Conservation (phyloP, 1,139 yeast species). For the Debaryomyces sp. region DNA sequence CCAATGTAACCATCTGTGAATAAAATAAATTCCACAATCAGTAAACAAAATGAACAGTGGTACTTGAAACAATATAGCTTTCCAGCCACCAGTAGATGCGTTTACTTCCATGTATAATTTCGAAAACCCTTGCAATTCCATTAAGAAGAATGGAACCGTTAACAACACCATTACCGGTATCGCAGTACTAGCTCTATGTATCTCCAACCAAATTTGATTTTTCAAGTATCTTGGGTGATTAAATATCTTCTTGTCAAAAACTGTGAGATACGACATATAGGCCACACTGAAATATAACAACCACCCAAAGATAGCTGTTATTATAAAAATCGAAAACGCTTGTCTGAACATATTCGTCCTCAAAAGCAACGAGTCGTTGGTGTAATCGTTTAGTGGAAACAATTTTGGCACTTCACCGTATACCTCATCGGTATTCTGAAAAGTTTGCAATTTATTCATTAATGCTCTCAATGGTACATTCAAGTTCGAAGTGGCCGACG, state of each 20-base stretch:
- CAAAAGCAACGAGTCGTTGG: conserved; percentile 63
- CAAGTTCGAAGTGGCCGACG: not conserved
- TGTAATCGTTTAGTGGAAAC: conserved; percentile 50
- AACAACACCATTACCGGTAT: conserved; percentile 87
- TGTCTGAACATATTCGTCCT: conserved; percentile 79
- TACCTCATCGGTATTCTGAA: conserved; percentile 38
- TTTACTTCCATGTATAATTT: conserved; percentile 67
- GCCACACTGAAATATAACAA: conserved; percentile 77
- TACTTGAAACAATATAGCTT: conserved; percentile 63
- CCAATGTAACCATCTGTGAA: conserved; percentile 93
- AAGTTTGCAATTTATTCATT: conserved; percentile 22
- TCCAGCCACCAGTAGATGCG: conserved; percentile 70
- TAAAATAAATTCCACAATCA: conserved; percentile 87
- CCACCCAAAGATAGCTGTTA: conserved; percentile 86
- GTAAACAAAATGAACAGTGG: conserved; percentile 87
- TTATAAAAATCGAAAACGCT: conserved; percentile 61
- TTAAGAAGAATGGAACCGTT: conserved; percentile 86
- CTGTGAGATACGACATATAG: conserved; percentile 66
- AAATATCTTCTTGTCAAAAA: conserved; percentile 86
- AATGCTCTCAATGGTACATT: conserved; percentile 21
- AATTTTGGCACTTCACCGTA: conserved; percentile 40
- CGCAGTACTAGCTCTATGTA: conserved; percentile 73
- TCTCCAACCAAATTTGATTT: conserved; percentile 86
- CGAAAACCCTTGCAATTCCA: conserved; percentile 84
- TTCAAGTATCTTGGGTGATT: conserved; percentile 95